A percentile compares a stretch with the other conserved stretches of the same genome.
Conservation (phyloP, 225 moss, liverwort and hornwort species). For the Pleurozium schreberi region DNA sequence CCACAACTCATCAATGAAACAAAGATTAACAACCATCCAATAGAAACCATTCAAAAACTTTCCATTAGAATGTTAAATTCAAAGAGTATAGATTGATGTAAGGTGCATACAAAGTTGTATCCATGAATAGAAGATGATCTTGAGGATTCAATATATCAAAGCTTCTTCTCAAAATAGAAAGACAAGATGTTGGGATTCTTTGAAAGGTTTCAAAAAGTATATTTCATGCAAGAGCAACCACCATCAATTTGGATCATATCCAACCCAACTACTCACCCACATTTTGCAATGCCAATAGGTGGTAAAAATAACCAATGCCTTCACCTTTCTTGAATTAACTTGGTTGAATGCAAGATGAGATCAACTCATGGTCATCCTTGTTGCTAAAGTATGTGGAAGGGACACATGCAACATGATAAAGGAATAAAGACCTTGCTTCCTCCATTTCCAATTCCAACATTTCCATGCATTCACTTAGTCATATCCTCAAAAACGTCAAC, state of each 20-base stretch:
- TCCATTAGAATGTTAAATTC: not conserved
- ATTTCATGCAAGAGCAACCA: not conserved
- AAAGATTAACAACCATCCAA: too few relatives aligned
- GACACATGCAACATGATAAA: not conserved
- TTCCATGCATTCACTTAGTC: not conserved
- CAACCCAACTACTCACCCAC: not conserved
- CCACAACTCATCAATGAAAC: too few relatives aligned
- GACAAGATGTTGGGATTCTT: not conserved
- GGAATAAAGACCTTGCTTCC: not conserved
- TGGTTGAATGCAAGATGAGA: not conserved
- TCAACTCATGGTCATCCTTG: not conserved
- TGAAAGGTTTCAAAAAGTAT: not conserved
- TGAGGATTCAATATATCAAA: not conserved
- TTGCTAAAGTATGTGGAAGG: not conserved
- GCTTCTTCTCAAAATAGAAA: constrained; percentile 9
- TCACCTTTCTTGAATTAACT: not conserved
- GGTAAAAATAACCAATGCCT: not conserved
- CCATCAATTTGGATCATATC: not conserved
- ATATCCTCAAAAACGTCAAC: not conserved
- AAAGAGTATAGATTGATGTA: not conserved
- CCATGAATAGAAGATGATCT: not conserved
- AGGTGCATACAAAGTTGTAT: not conserved
- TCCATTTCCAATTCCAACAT: not conserved
- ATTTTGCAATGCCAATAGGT: not conserved
- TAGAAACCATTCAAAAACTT: not conserved